A percentile compares a stretch with the other conserved stretches of the same genome.
Evolutionary conservation across 805 yeast species (phyloP).

Genomic region (Metschnikowia kofuensis): DNA sequence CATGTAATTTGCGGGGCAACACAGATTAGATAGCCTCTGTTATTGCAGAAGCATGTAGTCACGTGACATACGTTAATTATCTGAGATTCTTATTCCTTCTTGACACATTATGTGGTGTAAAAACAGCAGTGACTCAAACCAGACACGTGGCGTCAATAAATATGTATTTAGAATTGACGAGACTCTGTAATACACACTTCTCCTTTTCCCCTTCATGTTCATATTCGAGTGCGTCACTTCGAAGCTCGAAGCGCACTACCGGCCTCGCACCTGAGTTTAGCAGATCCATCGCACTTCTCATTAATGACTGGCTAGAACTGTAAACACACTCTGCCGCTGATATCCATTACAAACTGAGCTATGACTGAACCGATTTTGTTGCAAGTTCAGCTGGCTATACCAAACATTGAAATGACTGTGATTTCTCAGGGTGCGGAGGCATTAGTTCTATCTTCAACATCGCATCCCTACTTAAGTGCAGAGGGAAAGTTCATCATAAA

Average conservation of each 20-base stretch:
- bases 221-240: not conserved
- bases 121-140: too few species aligned
- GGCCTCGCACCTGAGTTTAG: constrained; percentile 3
- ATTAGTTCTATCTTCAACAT: constrained; percentile 57
- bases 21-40: constrained; percentile 3
- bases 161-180: too few species aligned
- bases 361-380: constrained; percentile 58
- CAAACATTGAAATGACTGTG: constrained; percentile 48
- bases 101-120: too few species aligned
- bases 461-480: constrained; percentile 57
- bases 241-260: not conserved
- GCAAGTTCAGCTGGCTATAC: constrained; percentile 41
- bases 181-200: too few species aligned
- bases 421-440: constrained; percentile 94
- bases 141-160: too few species aligned
- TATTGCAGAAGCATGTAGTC: not conserved
- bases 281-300: not conserved
- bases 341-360: not conserved
- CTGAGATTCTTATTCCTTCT: too few species aligned
- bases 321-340: not conserved
- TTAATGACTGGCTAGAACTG: too few species aligned
- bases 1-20: constrained; percentile 7
- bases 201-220: too few species aligned
- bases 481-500: constrained; percentile 56
- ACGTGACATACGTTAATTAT: not conserved